Evolutionary conservation across 306 rosid genomes (phyloP).

Genomic region (Cucumis hystrix): DNA sequence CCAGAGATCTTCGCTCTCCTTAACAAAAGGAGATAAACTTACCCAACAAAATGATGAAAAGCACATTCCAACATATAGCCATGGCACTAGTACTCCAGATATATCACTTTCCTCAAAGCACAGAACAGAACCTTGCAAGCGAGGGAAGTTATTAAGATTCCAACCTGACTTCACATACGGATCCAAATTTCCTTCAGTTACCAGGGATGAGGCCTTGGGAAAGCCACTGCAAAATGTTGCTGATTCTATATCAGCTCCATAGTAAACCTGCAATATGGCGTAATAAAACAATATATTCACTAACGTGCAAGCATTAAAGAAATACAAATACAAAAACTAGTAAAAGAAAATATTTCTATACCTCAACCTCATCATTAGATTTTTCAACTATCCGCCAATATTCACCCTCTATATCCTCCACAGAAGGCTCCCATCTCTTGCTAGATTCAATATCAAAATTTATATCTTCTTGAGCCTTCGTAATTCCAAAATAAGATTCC

Average conservation of each 20-base stretch:
- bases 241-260: constrained; percentile 95
- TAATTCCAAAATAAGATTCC: constrained; percentile 55
- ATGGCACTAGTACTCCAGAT: constrained; percentile 95
- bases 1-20: too few relatives aligned
- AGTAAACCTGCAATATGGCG: constrained; percentile 48
- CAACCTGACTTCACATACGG: constrained; percentile 66
- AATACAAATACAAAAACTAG: not conserved
- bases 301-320: not conserved
- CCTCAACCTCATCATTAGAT: constrained; percentile 92
- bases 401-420: constrained; percentile 88
- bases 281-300: constrained; percentile 11
- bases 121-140: constrained; percentile 79
- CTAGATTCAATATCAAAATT: constrained; percentile 13
- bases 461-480: constrained; percentile 22
- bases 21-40: constrained; percentile 19
- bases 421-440: constrained; percentile 42
- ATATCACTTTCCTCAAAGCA: constrained; percentile 81
- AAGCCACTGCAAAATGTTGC: constrained; percentile 85
- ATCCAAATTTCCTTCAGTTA: constrained; percentile 23
- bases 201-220: constrained; percentile 49
- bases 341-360: constrained; percentile 14
- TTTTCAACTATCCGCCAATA: constrained; percentile 90
- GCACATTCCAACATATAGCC: constrained; percentile 98
- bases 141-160: constrained; percentile 85
- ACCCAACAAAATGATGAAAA: constrained; percentile 99